Evolutionary conservation across 192 early-diverging fungal genomes (phyloP).

Genomic region (Coemansia sp.): DNA sequence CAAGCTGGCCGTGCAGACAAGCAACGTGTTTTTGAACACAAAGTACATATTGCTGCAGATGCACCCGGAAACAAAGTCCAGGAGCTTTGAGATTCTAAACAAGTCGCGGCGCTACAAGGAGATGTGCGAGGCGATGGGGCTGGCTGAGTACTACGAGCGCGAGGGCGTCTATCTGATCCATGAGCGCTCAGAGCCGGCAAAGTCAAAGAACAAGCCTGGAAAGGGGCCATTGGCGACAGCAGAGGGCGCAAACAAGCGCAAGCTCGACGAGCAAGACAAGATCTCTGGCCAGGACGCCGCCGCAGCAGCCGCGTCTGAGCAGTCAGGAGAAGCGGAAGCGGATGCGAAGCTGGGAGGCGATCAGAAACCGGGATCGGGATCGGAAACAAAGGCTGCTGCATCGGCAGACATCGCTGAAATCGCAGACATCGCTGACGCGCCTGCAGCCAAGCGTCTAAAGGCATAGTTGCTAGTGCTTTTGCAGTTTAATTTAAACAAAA

Average conservation of each 20-base stretch:
- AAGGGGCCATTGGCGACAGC: not conserved
- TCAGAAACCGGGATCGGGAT: not conserved
- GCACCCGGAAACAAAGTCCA: constrained; percentile 62
- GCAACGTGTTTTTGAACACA: constrained; percentile 78
- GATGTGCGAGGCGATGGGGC: constrained; percentile 55
- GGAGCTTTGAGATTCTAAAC: constrained; percentile 48
- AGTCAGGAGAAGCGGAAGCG: not conserved
- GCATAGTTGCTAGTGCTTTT: not conserved
- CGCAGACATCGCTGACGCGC: not conserved
- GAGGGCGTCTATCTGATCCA: constrained; percentile 21
- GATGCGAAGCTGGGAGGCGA: not conserved
- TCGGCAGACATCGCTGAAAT: not conserved
- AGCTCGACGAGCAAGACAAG: not conserved
- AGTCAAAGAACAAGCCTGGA: not conserved
- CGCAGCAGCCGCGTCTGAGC: not conserved
- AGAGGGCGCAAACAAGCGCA: constrained; percentile 1
- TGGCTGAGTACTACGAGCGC: constrained; percentile 31
- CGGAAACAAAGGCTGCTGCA: not conserved
- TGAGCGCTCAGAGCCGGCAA: constrained; percentile 7
- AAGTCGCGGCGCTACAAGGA: constrained; percentile 54
- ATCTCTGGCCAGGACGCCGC: not conserved
- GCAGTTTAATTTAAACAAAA: not conserved
- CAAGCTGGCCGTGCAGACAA: constrained; percentile 61
- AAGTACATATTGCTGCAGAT: constrained; percentile 92
- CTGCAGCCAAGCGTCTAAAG: constrained; percentile 10